Conservation (phyloP, 2,329 filamentous ascomycete species). For the Colletotrichum noveboracense region DNA sequence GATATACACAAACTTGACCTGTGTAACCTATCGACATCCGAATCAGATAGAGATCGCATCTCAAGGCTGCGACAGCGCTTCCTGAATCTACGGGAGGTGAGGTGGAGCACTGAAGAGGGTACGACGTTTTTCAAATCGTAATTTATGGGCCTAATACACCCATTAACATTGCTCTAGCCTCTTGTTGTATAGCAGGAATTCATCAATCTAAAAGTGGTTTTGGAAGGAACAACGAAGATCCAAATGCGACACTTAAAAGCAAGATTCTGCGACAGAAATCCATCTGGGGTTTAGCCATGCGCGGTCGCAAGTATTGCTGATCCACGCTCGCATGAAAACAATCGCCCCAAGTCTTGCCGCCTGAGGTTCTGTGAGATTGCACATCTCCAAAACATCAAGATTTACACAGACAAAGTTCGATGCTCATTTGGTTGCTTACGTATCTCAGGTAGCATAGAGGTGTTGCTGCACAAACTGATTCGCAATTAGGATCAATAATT, state of each 20-base stretch:
- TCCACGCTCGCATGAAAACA: neutral
- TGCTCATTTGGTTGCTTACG: neutral
- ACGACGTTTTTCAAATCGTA: neutral
- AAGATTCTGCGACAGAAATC: neutral
- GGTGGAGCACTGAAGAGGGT: neutral
- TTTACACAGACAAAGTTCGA: fast-evolving
- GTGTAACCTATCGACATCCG: neutral
- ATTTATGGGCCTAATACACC: neutral
- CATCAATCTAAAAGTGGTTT: neutral
- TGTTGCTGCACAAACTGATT: too few relatives aligned
- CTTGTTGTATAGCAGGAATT: neutral
- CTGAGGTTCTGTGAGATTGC: neutral
- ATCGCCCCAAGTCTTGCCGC: neutral
- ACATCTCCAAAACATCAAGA: neutral
- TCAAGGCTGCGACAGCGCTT: neutral
- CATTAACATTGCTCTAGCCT: neutral
- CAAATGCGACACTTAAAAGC: neutral
- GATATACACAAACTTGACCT: neutral
- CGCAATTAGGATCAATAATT: too few relatives aligned
- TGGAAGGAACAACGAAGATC: neutral
- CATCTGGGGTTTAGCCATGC: neutral
- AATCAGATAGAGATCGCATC: too few relatives aligned
- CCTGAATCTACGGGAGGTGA: neutral
- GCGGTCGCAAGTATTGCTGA: neutral
- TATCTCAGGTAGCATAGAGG: neutral